These are phyloP conservation scores for Diutina ranongensis DNA, from an alignment of 1,139 yeast genomes.

Conservation along the genomic window DNA sequence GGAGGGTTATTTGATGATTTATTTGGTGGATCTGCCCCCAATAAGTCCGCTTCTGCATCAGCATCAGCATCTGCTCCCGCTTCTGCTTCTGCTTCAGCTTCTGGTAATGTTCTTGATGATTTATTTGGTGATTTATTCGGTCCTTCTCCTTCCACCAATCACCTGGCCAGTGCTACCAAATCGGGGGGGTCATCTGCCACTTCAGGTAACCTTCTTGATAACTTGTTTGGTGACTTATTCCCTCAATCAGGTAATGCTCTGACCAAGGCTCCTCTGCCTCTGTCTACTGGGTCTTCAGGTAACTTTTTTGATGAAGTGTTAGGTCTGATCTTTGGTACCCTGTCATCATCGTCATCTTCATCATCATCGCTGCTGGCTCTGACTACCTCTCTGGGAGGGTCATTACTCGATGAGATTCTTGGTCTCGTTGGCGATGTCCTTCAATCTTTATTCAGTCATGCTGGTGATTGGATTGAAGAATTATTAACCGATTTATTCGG, in stretches of 20 bases:
- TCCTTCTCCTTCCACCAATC: neutral
- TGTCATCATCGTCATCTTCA: neutral
- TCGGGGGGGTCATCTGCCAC: neutral
- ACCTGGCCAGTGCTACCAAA: neutral
- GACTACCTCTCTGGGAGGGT: neutral
- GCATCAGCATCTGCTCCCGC: neutral
- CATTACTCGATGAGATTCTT: slow-evolving; percentile 4
- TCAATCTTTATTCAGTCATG: neutral
- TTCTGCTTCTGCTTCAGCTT: neutral
- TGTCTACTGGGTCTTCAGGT: neutral
- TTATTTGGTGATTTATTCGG: slow-evolving; percentile 3
- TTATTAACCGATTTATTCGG: slow-evolving; percentile 1
- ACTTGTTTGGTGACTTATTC: slow-evolving; percentile 2
- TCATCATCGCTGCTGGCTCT: neutral
- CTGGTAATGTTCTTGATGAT: neutral
- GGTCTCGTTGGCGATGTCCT: slow-evolving; percentile 5
- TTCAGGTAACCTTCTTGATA: neutral
- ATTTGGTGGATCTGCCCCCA: neutral
- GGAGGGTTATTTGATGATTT: neutral
- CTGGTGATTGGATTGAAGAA: slow-evolving; percentile 6
- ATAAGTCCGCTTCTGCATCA: neutral
- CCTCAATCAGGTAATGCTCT: neutral
- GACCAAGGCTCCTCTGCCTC: neutral
- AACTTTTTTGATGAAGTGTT: neutral
- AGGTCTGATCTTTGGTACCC: neutral